Evolutionary conservation across 805 yeast species (phyloP).

Genomic region (Saccharomyces kudriavzevii): DNA sequence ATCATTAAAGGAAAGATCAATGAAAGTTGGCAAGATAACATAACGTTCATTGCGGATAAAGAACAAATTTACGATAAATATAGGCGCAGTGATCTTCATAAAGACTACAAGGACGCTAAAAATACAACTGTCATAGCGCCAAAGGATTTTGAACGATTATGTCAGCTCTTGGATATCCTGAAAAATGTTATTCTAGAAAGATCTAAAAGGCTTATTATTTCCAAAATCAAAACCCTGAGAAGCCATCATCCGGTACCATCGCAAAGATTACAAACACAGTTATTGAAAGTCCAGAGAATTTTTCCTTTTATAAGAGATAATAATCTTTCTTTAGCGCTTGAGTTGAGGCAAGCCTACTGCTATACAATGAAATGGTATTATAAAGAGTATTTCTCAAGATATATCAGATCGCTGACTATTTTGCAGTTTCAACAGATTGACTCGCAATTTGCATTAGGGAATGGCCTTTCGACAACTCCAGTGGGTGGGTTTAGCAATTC

Average conservation of each 20-base stretch:
- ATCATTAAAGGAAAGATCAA: conserved; percentile 51
- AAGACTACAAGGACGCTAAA: neutral
- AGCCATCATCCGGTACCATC: conserved; percentile 53
- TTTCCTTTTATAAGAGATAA: conserved; percentile 48
- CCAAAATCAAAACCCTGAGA: conserved; percentile 60
- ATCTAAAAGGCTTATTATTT: conserved; percentile 58
- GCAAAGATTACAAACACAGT: conserved; percentile 60
- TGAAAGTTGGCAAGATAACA: conserved; percentile 56
- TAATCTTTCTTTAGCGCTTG: conserved; percentile 57
- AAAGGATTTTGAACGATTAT: conserved; percentile 20
- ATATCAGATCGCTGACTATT: conserved; percentile 62
- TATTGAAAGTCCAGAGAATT: conserved; percentile 56
- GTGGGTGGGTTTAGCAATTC: conserved; percentile 14
- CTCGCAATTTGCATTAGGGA: conserved; percentile 48
- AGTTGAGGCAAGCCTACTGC: conserved; percentile 70
- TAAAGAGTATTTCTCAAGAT: conserved; percentile 65
- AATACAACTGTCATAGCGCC: conserved; percentile 10
- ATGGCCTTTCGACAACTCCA: conserved; percentile 24
- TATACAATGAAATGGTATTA: conserved; percentile 95
- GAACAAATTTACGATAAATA: conserved; percentile 44
- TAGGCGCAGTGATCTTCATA: conserved; percentile 9
- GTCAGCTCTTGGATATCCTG: conserved; percentile 38
- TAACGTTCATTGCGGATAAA: conserved; percentile 52
- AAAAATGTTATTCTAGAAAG: conserved; percentile 63
- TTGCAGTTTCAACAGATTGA: conserved; percentile 51